Base-by-base conservation (phyloP, 2,329 filamentous ascomycete genomes). In the Colletotrichum limetticola region DNA sequence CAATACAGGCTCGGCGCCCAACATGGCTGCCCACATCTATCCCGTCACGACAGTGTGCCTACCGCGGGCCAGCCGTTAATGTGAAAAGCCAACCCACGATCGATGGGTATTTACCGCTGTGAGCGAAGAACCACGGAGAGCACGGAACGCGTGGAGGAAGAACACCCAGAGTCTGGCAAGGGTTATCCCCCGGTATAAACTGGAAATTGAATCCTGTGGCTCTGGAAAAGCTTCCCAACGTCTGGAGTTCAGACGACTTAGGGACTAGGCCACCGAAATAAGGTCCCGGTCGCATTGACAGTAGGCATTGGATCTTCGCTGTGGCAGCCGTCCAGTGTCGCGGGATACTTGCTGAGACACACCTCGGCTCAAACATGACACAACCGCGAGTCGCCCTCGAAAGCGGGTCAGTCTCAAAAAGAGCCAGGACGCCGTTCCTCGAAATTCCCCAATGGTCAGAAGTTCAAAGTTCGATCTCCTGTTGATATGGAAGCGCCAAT, bases 301-400 rank as follows among this genome's bases (percentile, higher is more conserved):
- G 57, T 28, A n/a, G n/a, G n/a, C 32, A 53, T 61, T 62, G 71
- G 59, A 65, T 64, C 46, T 37, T 55, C 42, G 55, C 52, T 58
- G 28, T 65, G 59, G 60, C 42, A 70, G 55, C 70, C 64, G 66
- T 70, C 37, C 16, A 42, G 37, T 42, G 16, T 42, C 66, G 42
- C 59, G 28, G n/a, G 30, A 60, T 56, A 14, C 12, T 46, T 26
- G 49, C 61, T 62, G 66, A 73, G 71, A 71, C 71, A 58, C 56
- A 32, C 8, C 12, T 73, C 60, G 66, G 65, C 56, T 52, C 56
- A 28, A 61, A 72, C 35, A 57, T 71, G 66, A 65, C 28, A 72
- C 70, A 65, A 19, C 22, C 12, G 32, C 56, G 68, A 60, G 62
- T 67, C 67, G 46, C 42, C 55, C 52, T 22, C n/a, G 62, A 22